Evolutionary conservation across 139 green algal genomes (phyloP), one percentile per base, ranked within the genome.

Genomic region (Picochlorum sp.): DNA sequence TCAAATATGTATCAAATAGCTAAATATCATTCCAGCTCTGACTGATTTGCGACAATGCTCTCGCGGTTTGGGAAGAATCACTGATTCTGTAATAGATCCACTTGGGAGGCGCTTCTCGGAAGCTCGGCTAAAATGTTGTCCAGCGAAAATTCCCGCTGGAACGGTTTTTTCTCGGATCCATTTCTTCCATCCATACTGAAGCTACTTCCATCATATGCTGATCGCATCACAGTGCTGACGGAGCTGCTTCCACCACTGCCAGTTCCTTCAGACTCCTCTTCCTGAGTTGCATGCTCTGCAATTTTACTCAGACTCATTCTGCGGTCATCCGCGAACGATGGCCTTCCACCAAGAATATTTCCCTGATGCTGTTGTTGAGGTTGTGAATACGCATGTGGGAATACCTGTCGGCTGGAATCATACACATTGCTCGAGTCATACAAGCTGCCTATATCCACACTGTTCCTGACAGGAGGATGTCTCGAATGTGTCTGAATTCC

Each of bases 91-190:
- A 64, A 37, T 41, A 77, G 18, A 52, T 52, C 30, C 4, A 77
- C 71, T 55, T 77, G 71, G 10, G 71, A 77, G n/a, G 71, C 49
- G 41, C 59, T 70, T 8, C 71, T 64, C 4, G 71, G 65, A 9
- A 77, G 58, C 38, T 77, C 71, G 14, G 65, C 41, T 11, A 77
- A 60, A 16, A 77, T 69, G 45, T 63, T 77, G 15, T 66, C 65
- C 47, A 63, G 14, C 18, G 38, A 60, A 15, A 47, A 20, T 15
- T 16, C 57, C 20, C 9, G 38, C 10, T 24, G 63, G 14, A 47
- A 59, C 15, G 23, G 2, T 24, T 24, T n/a, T 15, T 6, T 45
- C 1, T 30, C 15, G 3, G 2, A 41, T 31, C 41, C 20, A 20
- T 41, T 6, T 18, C 9, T 34, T 11, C 23, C 5, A 52, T 16